Conservation (phyloP, 2,329 filamentous ascomycete species). For the Sporothrix pseudoabietina region DNA sequence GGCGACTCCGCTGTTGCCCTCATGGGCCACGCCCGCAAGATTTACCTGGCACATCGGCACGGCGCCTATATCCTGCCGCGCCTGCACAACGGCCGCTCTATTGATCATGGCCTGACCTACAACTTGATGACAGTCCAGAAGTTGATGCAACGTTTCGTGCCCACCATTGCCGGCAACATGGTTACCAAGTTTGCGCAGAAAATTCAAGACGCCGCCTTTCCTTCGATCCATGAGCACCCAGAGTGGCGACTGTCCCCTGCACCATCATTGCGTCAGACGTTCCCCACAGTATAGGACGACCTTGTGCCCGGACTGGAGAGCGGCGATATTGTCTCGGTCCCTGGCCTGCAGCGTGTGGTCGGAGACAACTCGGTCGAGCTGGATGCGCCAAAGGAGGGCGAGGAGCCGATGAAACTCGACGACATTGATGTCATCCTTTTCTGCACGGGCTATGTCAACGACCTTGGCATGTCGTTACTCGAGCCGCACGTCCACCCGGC, state of each 20-base stretch:
- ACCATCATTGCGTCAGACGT: not conserved
- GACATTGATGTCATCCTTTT: constrained; percentile 42
- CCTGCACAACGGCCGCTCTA: constrained; percentile 13
- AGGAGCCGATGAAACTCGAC: constrained; percentile 34
- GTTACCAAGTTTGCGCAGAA: not conserved
- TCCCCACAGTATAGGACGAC: not conserved
- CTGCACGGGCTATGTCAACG: constrained; percentile 43
- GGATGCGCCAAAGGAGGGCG: constrained; percentile 40
- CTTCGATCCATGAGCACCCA: not conserved
- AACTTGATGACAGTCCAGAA: constrained; percentile 27
- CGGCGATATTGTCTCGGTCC: not conserved
- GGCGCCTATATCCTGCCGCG: constrained; percentile 15
- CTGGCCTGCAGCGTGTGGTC: not conserved
- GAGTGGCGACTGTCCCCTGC: constrained; percentile 4
- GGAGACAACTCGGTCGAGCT: not conserved
- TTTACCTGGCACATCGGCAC: not conserved
- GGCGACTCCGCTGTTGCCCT: not conserved
- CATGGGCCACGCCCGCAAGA: not conserved
- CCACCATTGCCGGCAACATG: not conserved
- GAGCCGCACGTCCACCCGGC: constrained; percentile 4
- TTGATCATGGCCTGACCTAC: constrained; percentile 25
- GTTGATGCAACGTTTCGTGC: constrained; percentile 35
- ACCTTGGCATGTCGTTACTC: constrained; percentile 25
- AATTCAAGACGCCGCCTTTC: not conserved
- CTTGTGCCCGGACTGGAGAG: not conserved